A percentile compares a stretch with the other conserved stretches of the same genome.
Conservation (phyloP, 2,329 filamentous ascomycete genomes). For the Teratosphaeria viscida region DNA sequence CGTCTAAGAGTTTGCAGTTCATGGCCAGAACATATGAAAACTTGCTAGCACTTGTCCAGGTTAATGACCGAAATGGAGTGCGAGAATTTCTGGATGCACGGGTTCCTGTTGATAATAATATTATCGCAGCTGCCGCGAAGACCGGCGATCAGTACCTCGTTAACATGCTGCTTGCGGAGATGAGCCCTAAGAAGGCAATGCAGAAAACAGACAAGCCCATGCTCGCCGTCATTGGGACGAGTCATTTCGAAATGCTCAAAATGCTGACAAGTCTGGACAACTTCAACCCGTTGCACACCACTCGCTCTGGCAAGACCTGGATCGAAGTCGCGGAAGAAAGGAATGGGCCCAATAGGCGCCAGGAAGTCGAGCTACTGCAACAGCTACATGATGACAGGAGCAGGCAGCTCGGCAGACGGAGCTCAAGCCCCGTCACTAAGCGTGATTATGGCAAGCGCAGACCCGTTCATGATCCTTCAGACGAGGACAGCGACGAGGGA, state of each 20-base stretch:
- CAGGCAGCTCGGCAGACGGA: constrained; percentile 15
- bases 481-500: constrained; percentile 11
- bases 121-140: constrained; percentile 81
- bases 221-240: constrained; percentile 82
- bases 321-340: constrained; percentile 76
- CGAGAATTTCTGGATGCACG: constrained; percentile 36
- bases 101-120: constrained; percentile 57
- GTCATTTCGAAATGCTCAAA: constrained; percentile 73
- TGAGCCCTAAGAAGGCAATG: constrained; percentile 48
- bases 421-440: constrained; percentile 27
- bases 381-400: constrained; percentile 53
- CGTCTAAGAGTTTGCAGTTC: constrained; percentile 35
- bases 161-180: constrained; percentile 52
- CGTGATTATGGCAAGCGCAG: constrained; percentile 20
- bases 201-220: constrained; percentile 81
- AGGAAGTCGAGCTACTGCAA: constrained; percentile 74
- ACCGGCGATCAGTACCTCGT: constrained; percentile 85
- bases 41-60: constrained; percentile 36
- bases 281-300: constrained; percentile 71
- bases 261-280: constrained; percentile 30
- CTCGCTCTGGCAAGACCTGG: constrained; percentile 69
- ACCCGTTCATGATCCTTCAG: constrained; percentile 6
- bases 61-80: constrained; percentile 39
- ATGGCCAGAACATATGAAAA: constrained; percentile 41
- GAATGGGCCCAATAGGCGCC: constrained; percentile 78